Percentiles rank a stretch among this genome's conserved stretches.
Conservation (phyloP, 1,284 basidiomycete species). For the Cryptococcus deneoformans region DNA sequence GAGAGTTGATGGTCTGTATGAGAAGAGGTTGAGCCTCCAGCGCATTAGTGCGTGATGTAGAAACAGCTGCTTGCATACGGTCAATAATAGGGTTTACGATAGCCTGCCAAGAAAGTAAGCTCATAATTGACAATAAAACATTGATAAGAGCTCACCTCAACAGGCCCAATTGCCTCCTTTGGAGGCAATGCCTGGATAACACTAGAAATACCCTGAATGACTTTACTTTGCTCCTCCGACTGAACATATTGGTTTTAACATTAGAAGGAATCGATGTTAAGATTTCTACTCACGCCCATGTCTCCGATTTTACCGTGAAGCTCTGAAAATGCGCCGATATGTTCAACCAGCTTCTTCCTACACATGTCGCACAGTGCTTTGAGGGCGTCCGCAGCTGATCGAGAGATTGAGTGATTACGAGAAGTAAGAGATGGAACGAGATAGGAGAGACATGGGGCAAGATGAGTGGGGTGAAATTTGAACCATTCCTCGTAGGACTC, state of each 20-base stretch:
- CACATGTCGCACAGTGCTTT: constrained; percentile 85
- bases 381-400: constrained; percentile 72
- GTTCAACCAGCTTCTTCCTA: constrained; percentile 68
- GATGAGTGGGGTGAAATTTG: constrained; percentile 54
- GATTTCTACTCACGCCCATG: constrained; percentile 61
- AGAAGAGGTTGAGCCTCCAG: constrained; percentile 11
- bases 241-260: constrained; percentile 33
- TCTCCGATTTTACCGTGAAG: constrained; percentile 69
- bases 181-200: constrained; percentile 83
- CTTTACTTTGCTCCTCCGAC: constrained; percentile 84
- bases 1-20: constrained; percentile 64
- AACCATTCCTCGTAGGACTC: constrained; percentile 86
- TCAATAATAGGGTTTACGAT: constrained; percentile 72
- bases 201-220: constrained; percentile 82
- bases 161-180: constrained; percentile 67
- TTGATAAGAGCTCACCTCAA: constrained; percentile 57
- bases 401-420: constrained; percentile 62
- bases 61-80: constrained; percentile 62
- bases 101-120: constrained; percentile 51
- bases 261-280: not conserved
- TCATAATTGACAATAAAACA: no score
- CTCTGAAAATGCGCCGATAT: constrained; percentile 77
- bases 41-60: constrained; percentile 48
- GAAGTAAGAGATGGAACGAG: constrained; percentile 60
- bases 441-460: constrained; percentile 60